phyloP scores from a whole-genome alignment of 768 basidiomycete genomes.

The Phylloporus sp. region DNA sequence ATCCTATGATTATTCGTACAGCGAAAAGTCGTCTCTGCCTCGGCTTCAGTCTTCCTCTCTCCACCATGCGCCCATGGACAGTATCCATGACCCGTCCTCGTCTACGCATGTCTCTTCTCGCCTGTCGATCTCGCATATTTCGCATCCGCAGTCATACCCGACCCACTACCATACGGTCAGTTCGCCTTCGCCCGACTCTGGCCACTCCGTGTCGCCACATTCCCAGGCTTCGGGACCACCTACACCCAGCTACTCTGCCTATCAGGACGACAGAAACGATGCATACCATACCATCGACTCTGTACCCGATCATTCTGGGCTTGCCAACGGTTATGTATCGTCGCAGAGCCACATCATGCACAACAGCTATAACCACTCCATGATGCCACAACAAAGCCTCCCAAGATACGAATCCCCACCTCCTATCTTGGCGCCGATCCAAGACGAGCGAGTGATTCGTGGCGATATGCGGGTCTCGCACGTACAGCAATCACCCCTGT shows the following conservation, averaged over 20 bases:
- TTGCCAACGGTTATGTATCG: slow-evolving; percentile 31
- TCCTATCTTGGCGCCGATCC: slow-evolving; percentile 53
- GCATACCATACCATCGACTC: slow-evolving; percentile 37
- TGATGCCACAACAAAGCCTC: slow-evolving; percentile 19
- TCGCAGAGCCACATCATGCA: slow-evolving; percentile 28
- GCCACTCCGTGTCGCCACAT: slow-evolving; percentile 41
- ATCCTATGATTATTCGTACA: slow-evolving; percentile 28
- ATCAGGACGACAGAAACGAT: slow-evolving; percentile 39
- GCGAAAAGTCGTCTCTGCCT: slow-evolving; percentile 27
- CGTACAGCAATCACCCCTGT: slow-evolving; percentile 27
- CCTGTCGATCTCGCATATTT: slow-evolving; percentile 57
- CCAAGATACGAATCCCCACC: slow-evolving; percentile 49
- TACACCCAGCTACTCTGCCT: slow-evolving; percentile 39
- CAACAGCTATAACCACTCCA: slow-evolving; percentile 19
- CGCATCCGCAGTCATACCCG: slow-evolving; percentile 46
- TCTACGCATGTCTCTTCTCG: slow-evolving; percentile 41
- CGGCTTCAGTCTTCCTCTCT: slow-evolving; percentile 29
- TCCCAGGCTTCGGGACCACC: slow-evolving; percentile 30
- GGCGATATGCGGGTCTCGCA: slow-evolving; percentile 29
- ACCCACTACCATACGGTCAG: slow-evolving; percentile 33
- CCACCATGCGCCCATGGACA: slow-evolving; percentile 26
- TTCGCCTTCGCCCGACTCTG: slow-evolving; percentile 48
- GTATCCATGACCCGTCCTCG: slow-evolving; percentile 27
- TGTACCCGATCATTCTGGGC: slow-evolving; percentile 25
- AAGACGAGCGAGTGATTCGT: slow-evolving; percentile 34